These are phyloP conservation scores for Apiospora kogelbergensis DNA, from an alignment of 2,329 filamentous ascomycete species.

Conservation along the genomic window DNA sequence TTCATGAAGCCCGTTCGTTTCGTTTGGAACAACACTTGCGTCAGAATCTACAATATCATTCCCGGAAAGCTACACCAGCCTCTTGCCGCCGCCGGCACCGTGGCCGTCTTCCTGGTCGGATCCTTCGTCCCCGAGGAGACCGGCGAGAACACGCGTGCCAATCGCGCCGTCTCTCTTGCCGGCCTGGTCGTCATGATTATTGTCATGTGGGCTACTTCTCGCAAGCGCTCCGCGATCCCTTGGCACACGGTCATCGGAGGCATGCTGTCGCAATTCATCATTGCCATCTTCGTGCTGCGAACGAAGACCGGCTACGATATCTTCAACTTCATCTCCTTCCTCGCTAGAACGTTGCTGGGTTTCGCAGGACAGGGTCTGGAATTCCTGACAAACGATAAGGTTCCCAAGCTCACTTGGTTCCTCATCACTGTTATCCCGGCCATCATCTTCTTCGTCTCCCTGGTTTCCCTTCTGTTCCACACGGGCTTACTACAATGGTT, in stretches of 20 bases:
- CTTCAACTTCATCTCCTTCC: constrained; percentile 81
- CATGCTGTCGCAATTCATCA: constrained; percentile 84
- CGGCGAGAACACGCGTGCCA: constrained; percentile 73
- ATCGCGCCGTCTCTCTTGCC: constrained; percentile 79
- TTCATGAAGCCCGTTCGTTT: constrained; percentile 66
- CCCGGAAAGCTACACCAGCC: constrained; percentile 66
- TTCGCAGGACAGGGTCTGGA: constrained; percentile 72
- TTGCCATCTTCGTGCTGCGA: constrained; percentile 84
- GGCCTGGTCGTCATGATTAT: constrained; percentile 72
- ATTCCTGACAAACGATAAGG: constrained; percentile 63
- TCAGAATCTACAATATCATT: constrained; percentile 58
- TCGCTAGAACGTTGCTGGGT: constrained; percentile 72
- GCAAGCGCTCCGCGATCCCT: constrained; percentile 60
- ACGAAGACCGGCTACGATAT: constrained; percentile 83
- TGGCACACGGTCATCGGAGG: constrained; percentile 86
- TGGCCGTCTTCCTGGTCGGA: constrained; percentile 75
- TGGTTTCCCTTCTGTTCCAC: constrained; percentile 87
- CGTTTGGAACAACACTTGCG: constrained; percentile 66
- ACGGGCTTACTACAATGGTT: constrained; percentile 85
- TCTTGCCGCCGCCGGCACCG: constrained; percentile 60
- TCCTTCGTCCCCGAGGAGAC: constrained; percentile 72
- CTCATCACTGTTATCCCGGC: constrained; percentile 78
- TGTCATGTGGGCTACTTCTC: constrained; percentile 69
- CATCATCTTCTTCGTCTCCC: constrained; percentile 93
- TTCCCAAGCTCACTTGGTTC: constrained; percentile 60